Evolutionary conservation across 768 basidiomycete species (phyloP).

Genomic region (Sporobolomyces pararoseus): DNA sequence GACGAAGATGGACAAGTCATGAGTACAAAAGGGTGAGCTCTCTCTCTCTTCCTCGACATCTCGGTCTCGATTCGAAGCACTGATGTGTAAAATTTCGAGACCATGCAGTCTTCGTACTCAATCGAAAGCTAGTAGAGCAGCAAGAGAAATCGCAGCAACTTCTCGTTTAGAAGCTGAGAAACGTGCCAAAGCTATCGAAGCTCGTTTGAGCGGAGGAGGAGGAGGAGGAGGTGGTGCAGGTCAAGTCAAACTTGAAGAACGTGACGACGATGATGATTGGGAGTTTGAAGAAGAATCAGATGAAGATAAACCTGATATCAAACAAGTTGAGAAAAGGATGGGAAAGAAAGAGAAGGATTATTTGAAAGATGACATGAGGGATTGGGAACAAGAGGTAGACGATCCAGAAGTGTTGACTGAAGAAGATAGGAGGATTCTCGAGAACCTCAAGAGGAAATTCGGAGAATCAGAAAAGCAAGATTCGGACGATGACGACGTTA

Average conservation of each 20-base stretch:
- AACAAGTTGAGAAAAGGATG: not conserved
- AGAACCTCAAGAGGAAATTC: not conserved
- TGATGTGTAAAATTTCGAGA: not conserved
- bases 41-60: not conserved
- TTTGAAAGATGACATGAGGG: slow-evolving; percentile 8
- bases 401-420: not conserved
- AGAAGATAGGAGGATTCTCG: not conserved
- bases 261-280: not conserved
- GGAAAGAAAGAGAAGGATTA: not conserved
- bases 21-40: slow-evolving; percentile 31
- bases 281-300: slow-evolving; percentile 15
- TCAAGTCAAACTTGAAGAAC: not conserved
- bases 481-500: slow-evolving; percentile 1
- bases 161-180: slow-evolving; percentile 4
- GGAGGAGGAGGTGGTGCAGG: not conserved
- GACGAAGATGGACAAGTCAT: not conserved
- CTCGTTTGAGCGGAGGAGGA: not conserved
- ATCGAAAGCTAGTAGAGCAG: slow-evolving; percentile 6
- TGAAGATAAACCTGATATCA: slow-evolving; percentile 13
- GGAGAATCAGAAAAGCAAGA: not conserved
- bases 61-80: not conserved
- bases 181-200: slow-evolving; percentile 12
- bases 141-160: slow-evolving; percentile 23
- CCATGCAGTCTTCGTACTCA: slow-evolving; percentile 9
- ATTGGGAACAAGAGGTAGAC: not conserved